These are phyloP conservation scores for Aleurites moluccanus DNA, from an alignment of 441 rosid species.

Conservation along the genomic window DNA sequence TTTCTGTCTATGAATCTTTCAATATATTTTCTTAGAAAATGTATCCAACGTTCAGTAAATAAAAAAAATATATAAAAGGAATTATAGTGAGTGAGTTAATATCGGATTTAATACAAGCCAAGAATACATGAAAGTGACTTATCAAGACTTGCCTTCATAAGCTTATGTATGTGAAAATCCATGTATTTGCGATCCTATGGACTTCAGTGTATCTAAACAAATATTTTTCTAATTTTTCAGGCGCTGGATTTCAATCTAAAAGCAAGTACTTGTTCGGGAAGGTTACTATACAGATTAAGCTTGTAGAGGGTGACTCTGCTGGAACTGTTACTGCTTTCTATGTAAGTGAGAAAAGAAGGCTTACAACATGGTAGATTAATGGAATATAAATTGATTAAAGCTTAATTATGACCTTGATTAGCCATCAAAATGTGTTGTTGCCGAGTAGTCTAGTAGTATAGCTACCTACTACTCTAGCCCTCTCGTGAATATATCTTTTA, in stretches of 20 bases:
- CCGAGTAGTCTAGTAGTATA: not conserved
- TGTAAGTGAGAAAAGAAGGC: constrained; percentile 36
- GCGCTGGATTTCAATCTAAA: constrained; percentile 89
- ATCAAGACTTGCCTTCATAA: no score
- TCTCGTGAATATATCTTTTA: constrained; percentile 21
- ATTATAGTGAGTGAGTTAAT: no score
- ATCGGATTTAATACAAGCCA: no score
- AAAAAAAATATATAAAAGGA: no score
- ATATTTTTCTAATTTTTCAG: constrained; percentile 32
- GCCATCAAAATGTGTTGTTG: not conserved
- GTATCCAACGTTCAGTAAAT: no score
- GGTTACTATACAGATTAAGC: constrained; percentile 83
- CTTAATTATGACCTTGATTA: constrained; percentile 9
- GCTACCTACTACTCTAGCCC: constrained; percentile 2
- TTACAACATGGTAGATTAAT: not conserved
- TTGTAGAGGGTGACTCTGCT: constrained; percentile 58
- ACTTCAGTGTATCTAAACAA: no score
- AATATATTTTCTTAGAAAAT: no score
- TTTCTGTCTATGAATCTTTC: no score
- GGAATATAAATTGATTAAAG: constrained; percentile 13
- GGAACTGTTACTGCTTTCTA: constrained; percentile 86
- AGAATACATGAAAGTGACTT: no score
- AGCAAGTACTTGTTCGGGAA: constrained; percentile 89
- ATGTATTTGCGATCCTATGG: no score
- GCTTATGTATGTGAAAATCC: no score